Evolutionary conservation across 129 eudicot species (phyloP).

Genomic region (Glebionis coronaria): DNA sequence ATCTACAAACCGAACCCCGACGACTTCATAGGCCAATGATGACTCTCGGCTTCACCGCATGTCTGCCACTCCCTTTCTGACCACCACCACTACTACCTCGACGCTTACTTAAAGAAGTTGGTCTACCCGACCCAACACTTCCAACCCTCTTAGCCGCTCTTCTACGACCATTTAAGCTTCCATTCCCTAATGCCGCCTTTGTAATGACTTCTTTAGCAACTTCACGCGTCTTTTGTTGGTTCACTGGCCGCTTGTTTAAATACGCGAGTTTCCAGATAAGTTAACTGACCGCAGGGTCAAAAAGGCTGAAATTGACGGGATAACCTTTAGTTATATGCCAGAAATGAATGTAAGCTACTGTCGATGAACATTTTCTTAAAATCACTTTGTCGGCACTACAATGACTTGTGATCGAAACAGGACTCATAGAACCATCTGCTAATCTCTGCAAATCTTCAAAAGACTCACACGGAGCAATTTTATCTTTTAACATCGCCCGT

Average conservation of each 20-base stretch:
- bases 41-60: no score
- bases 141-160: conserved; percentile 6
- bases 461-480: conserved; percentile 38
- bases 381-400: conserved; percentile 81
- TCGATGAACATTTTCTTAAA: conserved; percentile 74
- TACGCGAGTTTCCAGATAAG: conserved; percentile 72
- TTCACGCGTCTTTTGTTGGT: conserved; percentile 76
- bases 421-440: conserved; percentile 49
- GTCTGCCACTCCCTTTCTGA: no score
- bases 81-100: no score
- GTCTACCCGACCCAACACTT: conserved; percentile 40
- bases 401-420: conserved; percentile 39
- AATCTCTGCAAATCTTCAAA: conserved; percentile 58
- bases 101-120: conserved; percentile 29
- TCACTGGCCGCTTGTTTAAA: conserved; percentile 75
- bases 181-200: conserved; percentile 31
- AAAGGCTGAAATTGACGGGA: conserved; percentile 59
- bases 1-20: no score
- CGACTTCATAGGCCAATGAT: no score
- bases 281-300: conserved; percentile 70
- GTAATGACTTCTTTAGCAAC: conserved; percentile 41
- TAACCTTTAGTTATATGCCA: conserved; percentile 60
- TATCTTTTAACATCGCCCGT: conserved; percentile 29
- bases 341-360: no score
- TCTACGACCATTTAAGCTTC: conserved; percentile 39